Base-by-base conservation (phyloP, 345 rosid genomes). In the Melaleuca quinquenervia region DNA sequence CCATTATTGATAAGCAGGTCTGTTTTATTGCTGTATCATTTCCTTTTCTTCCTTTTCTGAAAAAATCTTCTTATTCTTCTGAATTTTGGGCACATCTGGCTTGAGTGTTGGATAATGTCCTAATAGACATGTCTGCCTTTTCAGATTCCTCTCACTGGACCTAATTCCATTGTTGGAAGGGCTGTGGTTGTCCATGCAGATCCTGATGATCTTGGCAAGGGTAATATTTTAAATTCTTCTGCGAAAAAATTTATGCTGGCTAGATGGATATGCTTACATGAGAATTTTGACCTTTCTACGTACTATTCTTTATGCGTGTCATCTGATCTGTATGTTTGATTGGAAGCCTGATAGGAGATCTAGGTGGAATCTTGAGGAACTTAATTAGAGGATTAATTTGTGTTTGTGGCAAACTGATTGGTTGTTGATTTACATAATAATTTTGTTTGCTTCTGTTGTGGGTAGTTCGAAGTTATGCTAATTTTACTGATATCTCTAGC, bases 141-240 rank as follows among this genome's bases (percentile, higher is more conserved):
- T 8, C 80, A 96, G 92, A 96, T 97, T 88, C 98, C 98, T 88
- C 98, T 97, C 44, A 53, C 88, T 36, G 98, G 98, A 85, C 91
- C 96, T 60, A 60, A 92, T 87, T 94, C 98, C 50, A 94, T 97
- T 87, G 82, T 96, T 21, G 99, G 99, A 87, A 94, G 99, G 90
- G 96, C 98, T 83, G 94, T 97, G 88, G 99, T 97, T 89, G 95
- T 95, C 84, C 98, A 97, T 87, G 92, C 92, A 7, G 98, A 95
- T 90, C 96, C 98, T 86, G 98, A 97, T 92, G 99, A 95, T 88
- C 99, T 96, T 82, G 99, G 98, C 91, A 96, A 91, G 94, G 99
- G 99, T 96, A 90, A 91, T 88, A 6, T 84, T 85, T 84, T 1
- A 11, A 52, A 29, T 18, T 52, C 20, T 50, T 50, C 84, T 50